These are phyloP conservation scores for Aspergillus niger DNA, from an alignment of 2,329 filamentous ascomycete species.

Conservation along the genomic window DNA sequence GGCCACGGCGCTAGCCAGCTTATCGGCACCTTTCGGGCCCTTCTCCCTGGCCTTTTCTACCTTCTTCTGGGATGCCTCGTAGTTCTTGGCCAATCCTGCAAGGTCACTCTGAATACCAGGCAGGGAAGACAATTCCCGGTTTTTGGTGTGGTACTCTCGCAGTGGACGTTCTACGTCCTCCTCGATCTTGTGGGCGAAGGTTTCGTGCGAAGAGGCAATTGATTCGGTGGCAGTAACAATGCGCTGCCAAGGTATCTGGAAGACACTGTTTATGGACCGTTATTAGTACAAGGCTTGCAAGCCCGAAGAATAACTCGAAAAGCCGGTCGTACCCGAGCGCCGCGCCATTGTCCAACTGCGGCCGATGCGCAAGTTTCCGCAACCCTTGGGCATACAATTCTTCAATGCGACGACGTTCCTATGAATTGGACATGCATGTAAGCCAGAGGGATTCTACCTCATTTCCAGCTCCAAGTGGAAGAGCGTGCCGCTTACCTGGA, in stretches of 20 bases:
- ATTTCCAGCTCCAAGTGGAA: slow-evolving; percentile 8
- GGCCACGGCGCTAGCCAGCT: slow-evolving; percentile 71
- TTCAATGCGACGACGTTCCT: slow-evolving; percentile 93
- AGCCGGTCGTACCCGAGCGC: slow-evolving; percentile 75
- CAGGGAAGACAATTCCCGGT: slow-evolving; percentile 77
- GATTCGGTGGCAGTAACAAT: slow-evolving; percentile 78
- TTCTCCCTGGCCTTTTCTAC: slow-evolving; percentile 82
- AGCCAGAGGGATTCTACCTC: slow-evolving; percentile 3
- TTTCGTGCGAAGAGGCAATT: slow-evolving; percentile 80
- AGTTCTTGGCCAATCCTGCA: slow-evolving; percentile 74
- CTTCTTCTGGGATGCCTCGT: slow-evolving; percentile 81
- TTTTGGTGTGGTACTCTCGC: slow-evolving; percentile 70
- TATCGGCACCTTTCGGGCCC: slow-evolving; percentile 70
- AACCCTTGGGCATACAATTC: slow-evolving; percentile 83
- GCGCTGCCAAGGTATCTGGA: slow-evolving; percentile 86
- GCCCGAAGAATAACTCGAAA: background rate
- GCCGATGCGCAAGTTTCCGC: slow-evolving; percentile 75
- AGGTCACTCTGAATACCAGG: slow-evolving; percentile 80
- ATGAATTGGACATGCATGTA: slow-evolving; percentile 18
- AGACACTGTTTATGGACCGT: slow-evolving; percentile 63
- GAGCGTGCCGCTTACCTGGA: slow-evolving; percentile 67
- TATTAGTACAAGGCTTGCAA: slow-evolving; percentile 2
- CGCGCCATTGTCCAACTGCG: slow-evolving; percentile 71
- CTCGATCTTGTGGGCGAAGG: slow-evolving; percentile 79
- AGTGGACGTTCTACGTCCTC: slow-evolving; percentile 84